These are phyloP conservation scores for Chlorella ohadii DNA, from an alignment of 139 green algal species.

Conservation along the genomic window DNA sequence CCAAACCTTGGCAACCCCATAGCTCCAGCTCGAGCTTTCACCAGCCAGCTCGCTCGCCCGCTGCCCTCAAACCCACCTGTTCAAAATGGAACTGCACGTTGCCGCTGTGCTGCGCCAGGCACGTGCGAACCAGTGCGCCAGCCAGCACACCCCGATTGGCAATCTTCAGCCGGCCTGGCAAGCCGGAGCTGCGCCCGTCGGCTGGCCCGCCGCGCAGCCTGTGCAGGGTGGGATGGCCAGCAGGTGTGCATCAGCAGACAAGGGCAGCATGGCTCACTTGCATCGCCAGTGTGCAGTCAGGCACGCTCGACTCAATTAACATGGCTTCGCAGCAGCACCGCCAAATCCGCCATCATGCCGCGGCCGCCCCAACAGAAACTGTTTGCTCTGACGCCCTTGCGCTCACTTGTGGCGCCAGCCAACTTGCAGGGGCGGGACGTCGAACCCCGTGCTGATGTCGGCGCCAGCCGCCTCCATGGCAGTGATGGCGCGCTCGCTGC, in stretches of 20 bases:
- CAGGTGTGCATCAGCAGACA: too few relatives aligned
- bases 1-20: too few relatives aligned
- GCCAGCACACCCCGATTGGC: slow-evolving; percentile 28
- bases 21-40: too few relatives aligned
- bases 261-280: too few relatives aligned
- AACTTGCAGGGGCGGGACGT: neutral
- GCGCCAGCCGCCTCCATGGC: slow-evolving; percentile 14
- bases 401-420: slow-evolving; percentile 21
- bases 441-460: slow-evolving; percentile 4
- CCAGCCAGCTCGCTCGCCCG: too few relatives aligned
- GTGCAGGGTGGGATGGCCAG: neutral
- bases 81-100: slow-evolving; percentile 31
- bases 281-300: too few relatives aligned
- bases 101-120: slow-evolving; percentile 14
- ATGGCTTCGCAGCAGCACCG: too few relatives aligned
- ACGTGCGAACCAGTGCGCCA: slow-evolving; percentile 25
- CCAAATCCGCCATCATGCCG: too few relatives aligned
- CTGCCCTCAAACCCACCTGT: too few relatives aligned
- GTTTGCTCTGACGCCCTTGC: neutral
- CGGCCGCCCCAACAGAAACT: too few relatives aligned
- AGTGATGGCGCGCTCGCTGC: neutral
- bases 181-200: neutral
- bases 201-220: neutral
- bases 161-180: neutral
- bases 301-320: too few relatives aligned